Evolutionary conservation across 2,329 filamentous ascomycete genomes (phyloP).

Genomic region (Ciborinia camelliae): DNA sequence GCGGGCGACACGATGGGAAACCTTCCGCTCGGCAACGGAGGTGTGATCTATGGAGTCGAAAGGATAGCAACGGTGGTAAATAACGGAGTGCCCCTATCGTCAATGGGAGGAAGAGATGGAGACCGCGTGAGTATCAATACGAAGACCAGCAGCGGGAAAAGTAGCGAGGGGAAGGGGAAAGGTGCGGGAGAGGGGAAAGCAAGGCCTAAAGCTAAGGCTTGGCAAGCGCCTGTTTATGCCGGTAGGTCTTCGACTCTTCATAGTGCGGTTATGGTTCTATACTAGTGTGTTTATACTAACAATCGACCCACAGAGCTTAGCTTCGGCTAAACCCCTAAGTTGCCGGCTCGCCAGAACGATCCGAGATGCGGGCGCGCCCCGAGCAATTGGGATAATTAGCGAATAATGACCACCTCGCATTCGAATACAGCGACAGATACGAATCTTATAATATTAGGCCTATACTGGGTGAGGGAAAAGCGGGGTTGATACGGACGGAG

Average conservation of each 20-base stretch:
- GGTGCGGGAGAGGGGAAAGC: constrained; percentile 29
- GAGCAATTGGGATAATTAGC: not conserved
- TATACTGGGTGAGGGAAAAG: not conserved
- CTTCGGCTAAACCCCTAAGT: constrained; percentile 1
- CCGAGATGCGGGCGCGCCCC: not conserved
- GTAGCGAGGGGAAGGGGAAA: constrained; percentile 32
- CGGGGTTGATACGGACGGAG: not conserved
- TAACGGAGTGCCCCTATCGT: constrained; percentile 12
- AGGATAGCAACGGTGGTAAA: constrained; percentile 22
- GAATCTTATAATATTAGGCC: not conserved
- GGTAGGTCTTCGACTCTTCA: constrained; percentile 35
- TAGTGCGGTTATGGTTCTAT: not conserved
- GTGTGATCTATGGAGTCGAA: constrained; percentile 31
- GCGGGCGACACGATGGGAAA: constrained; percentile 21
- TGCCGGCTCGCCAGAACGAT: not conserved
- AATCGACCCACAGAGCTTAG: constrained; percentile 4
- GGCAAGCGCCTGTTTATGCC: constrained; percentile 43
- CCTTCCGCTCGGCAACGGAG: constrained; percentile 23
- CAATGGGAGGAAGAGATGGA: constrained; percentile 16
- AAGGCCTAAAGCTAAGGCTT: constrained; percentile 41
- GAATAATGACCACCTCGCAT: not conserved
- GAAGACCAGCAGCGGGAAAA: constrained; percentile 29
- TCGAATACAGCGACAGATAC: not conserved
- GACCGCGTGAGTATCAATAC: constrained; percentile 30
- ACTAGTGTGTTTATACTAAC: constrained; percentile 6